Conservation (phyloP, 2,329 filamentous ascomycete genomes). For the Spiromastix sp. region DNA sequence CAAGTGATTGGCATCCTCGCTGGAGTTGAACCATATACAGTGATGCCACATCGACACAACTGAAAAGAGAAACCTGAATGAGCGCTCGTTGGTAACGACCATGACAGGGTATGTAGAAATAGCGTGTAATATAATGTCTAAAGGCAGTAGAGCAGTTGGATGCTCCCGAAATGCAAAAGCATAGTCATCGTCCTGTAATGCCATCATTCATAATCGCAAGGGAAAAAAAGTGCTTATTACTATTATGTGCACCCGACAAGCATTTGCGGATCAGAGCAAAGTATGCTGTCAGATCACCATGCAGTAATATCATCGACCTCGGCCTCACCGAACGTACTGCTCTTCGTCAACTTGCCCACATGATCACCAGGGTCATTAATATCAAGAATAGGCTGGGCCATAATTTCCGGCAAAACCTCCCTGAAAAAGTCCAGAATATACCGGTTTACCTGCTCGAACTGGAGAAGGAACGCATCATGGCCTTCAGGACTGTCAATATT, state of each 20-base stretch:
- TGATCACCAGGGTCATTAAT: constrained; percentile 40
- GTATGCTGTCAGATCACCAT: constrained; percentile 50
- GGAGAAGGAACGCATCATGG: constrained; percentile 89
- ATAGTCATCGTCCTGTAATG: neutral
- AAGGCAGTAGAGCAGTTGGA: neutral
- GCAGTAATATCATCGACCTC: constrained; percentile 95
- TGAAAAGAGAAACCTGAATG: neutral
- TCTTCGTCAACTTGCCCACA: constrained; percentile 61
- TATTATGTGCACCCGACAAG: neutral
- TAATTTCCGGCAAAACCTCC: constrained; percentile 77
- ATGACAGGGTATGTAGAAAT: neutral
- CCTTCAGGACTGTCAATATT: constrained; percentile 91
- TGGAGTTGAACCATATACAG: neutral
- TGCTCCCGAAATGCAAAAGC: neutral
- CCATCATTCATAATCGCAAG: neutral
- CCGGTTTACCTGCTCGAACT: constrained; percentile 93
- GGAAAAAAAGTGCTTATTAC: neutral
- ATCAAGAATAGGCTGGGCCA: constrained; percentile 51
- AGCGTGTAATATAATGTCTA: neutral
- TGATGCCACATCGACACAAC: no score
- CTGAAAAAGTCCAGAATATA: constrained; percentile 77
- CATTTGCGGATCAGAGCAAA: neutral
- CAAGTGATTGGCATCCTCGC: neutral
- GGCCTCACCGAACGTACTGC: constrained; percentile 86
- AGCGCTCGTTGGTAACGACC: neutral